A percentile compares a stretch with the other conserved stretches of the same genome.
These are phyloP conservation scores for Nicotiana knightiana DNA, from an alignment of 257 asterid genomes.

Conservation along the genomic window DNA sequence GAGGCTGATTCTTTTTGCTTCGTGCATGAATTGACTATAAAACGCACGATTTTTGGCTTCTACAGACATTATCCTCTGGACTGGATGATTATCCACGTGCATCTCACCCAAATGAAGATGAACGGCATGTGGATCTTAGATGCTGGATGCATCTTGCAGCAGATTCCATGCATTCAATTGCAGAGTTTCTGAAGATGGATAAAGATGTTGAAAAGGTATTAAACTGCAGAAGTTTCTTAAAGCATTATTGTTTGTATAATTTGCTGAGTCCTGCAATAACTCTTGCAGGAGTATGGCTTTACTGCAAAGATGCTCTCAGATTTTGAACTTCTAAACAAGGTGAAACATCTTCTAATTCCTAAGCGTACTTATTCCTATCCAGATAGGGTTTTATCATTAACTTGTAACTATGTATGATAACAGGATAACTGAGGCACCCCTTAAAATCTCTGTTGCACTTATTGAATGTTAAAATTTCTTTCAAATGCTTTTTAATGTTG, in stretches of 20 bases:
- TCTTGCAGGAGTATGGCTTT: conserved; percentile 59
- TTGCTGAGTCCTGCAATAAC: conserved; percentile 20
- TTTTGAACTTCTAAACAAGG: conserved; percentile 88
- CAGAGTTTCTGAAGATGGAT: conserved; percentile 67
- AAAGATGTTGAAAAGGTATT: not conserved
- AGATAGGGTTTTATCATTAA: not conserved
- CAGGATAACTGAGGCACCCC: not conserved
- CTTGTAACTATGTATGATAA: not conserved
- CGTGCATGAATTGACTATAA: not conserved
- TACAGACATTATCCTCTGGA: conserved; percentile 89
- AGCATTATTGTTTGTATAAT: not conserved
- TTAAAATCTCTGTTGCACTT: conserved; percentile 11
- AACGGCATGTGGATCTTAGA: conserved; percentile 95
- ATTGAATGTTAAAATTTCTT: not conserved
- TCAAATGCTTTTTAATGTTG: conserved; percentile 16
- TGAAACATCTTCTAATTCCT: conserved; percentile 7
- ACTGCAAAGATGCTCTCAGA: conserved; percentile 79
- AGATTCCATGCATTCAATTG: conserved; percentile 85
- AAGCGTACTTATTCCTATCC: not conserved
- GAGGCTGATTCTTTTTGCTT: not conserved
- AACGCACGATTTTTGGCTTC: conserved; percentile 15
- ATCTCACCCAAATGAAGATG: conserved; percentile 91
- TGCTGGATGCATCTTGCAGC: conserved; percentile 99
- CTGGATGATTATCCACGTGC: conserved; percentile 99
- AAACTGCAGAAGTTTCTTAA: not conserved